These are phyloP conservation scores for Myxozyma mucilagina DNA, from an alignment of 805 yeast species.

Conservation along the genomic window DNA sequence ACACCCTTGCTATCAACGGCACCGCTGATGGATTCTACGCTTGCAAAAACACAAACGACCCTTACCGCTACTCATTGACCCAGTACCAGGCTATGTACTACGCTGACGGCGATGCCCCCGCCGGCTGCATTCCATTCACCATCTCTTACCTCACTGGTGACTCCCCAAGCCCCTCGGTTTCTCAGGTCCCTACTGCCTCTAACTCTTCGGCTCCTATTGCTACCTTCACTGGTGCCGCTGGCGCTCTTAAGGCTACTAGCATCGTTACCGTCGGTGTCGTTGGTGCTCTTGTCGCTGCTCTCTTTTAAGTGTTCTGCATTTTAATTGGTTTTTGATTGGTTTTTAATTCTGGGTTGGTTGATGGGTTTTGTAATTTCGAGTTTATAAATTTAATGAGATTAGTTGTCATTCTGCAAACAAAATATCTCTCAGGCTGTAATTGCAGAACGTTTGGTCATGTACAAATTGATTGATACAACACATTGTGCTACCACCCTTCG, in stretches of 20 bases:
- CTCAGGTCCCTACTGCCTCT: background rate
- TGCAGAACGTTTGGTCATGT: too few relatives aligned
- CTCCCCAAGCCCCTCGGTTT: background rate
- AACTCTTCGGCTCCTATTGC: constrained; percentile 11
- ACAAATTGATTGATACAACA: too few relatives aligned
- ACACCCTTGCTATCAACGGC: constrained; percentile 40
- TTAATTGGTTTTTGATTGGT: background rate
- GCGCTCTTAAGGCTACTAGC: constrained; percentile 11
- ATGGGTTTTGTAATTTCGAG: too few relatives aligned
- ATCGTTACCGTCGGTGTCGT: constrained; percentile 25
- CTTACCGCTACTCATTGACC: constrained; percentile 44
- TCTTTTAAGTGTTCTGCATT: background rate
- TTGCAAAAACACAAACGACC: constrained; percentile 48
- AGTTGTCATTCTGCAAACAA: too few relatives aligned
- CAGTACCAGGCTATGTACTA: constrained; percentile 39
- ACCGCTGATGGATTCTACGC: constrained; percentile 44
- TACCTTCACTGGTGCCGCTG: constrained; percentile 32
- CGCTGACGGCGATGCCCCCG: constrained; percentile 34
- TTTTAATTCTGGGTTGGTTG: background rate
- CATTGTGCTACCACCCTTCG: too few relatives aligned
- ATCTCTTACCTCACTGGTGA: constrained; percentile 11
- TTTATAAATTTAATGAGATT: too few relatives aligned
- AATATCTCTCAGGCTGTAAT: too few relatives aligned
- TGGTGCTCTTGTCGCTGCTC: constrained; percentile 17
- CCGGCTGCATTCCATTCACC: constrained; percentile 33